A percentile compares a stretch with the other conserved stretches of the same genome.
Evolutionary conservation across 1,139 yeast genomes (phyloP).

Genomic region (Candida dubliniensis): DNA sequence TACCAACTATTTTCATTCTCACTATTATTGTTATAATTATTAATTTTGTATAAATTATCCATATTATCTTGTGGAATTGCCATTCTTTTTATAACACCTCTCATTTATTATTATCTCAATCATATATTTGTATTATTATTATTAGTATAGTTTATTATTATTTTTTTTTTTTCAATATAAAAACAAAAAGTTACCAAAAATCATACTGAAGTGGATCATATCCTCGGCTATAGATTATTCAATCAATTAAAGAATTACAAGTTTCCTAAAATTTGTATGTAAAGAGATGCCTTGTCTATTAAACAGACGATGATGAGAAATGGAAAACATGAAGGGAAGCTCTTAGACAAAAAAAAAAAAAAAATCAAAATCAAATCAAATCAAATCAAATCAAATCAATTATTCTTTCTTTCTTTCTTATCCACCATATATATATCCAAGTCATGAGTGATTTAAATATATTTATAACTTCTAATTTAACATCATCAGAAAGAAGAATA

Average conservation of each 20-base stretch:
- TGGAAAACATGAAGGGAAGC: too few relatives aligned
- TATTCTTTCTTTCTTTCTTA: not conserved
- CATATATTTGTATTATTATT: constrained; percentile 4
- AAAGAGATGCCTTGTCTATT: too few relatives aligned
- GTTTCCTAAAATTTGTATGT: too few relatives aligned
- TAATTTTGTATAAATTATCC: not conserved
- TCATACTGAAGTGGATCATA: too few relatives aligned
- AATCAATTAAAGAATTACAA: too few relatives aligned
- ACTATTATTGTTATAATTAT: not conserved
- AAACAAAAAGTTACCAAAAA: too few relatives aligned
- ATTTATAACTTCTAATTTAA: constrained; percentile 62
- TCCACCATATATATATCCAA: too few relatives aligned
- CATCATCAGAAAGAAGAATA: constrained; percentile 70
- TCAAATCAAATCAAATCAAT: not conserved
- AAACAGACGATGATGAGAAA: too few relatives aligned
- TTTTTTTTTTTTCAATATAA: too few relatives aligned
- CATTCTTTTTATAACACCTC: not conserved
- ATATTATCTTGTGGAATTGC: too few relatives aligned
- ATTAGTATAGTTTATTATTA: constrained; percentile 1
- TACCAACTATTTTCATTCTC: too few relatives aligned
- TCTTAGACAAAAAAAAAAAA: not conserved
- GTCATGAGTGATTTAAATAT: constrained; percentile 51
- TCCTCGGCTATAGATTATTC: too few relatives aligned
- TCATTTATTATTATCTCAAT: not conserved
- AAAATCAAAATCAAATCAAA: not conserved